phyloP scores from a whole-genome alignment of 306 rosid genomes.

The Cucurbita moschata region DNA sequence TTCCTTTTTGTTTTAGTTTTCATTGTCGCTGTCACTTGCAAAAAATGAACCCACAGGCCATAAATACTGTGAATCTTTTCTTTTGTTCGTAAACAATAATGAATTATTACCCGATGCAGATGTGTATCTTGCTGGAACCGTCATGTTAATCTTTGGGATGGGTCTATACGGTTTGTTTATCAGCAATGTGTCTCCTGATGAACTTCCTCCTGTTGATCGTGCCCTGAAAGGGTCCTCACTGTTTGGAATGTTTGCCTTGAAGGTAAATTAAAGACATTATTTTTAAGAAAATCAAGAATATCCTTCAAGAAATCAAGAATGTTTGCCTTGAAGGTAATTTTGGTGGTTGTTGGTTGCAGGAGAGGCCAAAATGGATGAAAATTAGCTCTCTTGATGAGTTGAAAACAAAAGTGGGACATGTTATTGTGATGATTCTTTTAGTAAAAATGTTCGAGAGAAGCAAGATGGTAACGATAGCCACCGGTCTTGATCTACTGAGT shows the following conservation, averaged over 20 bases:
- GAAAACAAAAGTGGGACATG: constrained; percentile 94
- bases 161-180: constrained; percentile 82
- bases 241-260: constrained; percentile 90
- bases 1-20: not conserved
- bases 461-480: constrained; percentile 76
- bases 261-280: constrained; percentile 29
- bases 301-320: not conserved
- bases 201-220: constrained; percentile 41
- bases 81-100: not conserved
- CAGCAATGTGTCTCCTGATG: constrained; percentile 50
- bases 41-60: not conserved
- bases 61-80: not conserved
- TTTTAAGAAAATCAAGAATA: not conserved
- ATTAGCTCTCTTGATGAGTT: constrained; percentile 81
- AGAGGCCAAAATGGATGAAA: constrained; percentile 88
- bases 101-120: constrained; percentile 39
- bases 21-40: not conserved
- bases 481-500: constrained; percentile 69
- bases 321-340: not conserved
- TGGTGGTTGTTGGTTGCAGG: constrained; percentile 30
- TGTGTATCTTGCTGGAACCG: constrained; percentile 98
- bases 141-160: constrained; percentile 92
- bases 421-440: constrained; percentile 89
- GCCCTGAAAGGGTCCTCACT: constrained; percentile 71
- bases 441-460: constrained; percentile 98